Base-by-base conservation (phyloP, 2,329 filamentous ascomycete species). In the Cladosporium sp. region DNA sequence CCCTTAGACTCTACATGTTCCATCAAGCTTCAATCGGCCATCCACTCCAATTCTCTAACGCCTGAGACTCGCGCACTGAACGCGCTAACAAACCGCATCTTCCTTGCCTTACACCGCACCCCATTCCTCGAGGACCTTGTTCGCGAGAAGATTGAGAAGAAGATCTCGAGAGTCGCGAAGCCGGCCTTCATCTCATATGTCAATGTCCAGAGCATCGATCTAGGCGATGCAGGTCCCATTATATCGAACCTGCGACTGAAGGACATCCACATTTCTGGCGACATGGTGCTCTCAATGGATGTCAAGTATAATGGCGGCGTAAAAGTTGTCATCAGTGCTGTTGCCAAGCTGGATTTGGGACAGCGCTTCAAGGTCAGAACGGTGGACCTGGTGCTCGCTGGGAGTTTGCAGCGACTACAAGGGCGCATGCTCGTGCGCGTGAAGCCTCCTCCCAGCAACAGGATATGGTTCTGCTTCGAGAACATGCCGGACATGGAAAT, bases 391-490 rank as follows among this genome's bases (percentile, higher is more conserved):
- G 79, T 96, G 8, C 78, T 99, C 30, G 89, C 93, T 3, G 88
- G 90, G 3, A 86, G 93, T 1, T 68, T 96, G 51, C 91, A 88
- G 65, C 88, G 85, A 60, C 74, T 97, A 1, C 88, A 95, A 61
- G 93, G 93, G 0, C 92, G 95, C 61, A 71, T 88, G 40, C 72
- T 96, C 24, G 77, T 96, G 62, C 87, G 89, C 62, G 84, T 97
- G 68, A 99, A 99, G 68, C 89, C 93, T 6, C 89, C 92, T 13
- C 93, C 93, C 1, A 96, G 90, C 68, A 99, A 99, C 67, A 83
- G 93, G 36, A 69, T 96, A n/a, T 99, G 93, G 93, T 82, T 97
- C 59, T 86, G 90, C 1, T 99, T 99, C 64, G 88, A 95, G 65
- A 83, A 83, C n/a, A 88, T 90, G 78, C 93, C 93, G 15, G 91